Conservation (phyloP, 371 early-diverging fungal species). For the Mortierella sp. region DNA sequence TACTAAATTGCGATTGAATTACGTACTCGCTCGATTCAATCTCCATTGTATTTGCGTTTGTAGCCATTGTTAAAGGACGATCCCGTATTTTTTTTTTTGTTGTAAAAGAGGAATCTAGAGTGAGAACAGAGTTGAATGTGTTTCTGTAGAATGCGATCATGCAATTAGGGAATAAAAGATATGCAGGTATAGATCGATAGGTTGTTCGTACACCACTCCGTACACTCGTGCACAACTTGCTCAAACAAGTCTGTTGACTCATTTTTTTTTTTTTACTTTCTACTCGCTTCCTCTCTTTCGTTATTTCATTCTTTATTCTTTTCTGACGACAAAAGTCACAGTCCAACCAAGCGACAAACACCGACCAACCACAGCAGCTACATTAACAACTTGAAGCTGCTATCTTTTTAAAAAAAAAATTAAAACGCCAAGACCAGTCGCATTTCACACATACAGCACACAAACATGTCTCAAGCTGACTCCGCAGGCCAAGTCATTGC, state of each 20-base stretch:
- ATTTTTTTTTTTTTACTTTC: not conserved
- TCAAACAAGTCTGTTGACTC: conserved; percentile 1
- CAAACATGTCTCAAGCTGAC: conserved; percentile 49
- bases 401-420: not conserved
- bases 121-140: not conserved
- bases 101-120: not conserved
- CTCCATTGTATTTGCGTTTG: conserved; percentile 62
- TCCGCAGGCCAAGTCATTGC: conserved; percentile 39
- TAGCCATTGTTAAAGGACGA: conserved; percentile 14
- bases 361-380: not conserved
- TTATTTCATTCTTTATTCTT: conserved; percentile 2
- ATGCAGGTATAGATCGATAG: conserved; percentile 13
- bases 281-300: not conserved
- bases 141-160: not conserved
- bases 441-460: not conserved
- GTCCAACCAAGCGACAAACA: not conserved
- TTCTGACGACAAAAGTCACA: not conserved
- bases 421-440: conserved; percentile 6
- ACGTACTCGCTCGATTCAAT: conserved; percentile 78
- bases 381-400: not conserved
- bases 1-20: not conserved
- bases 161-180: not conserved
- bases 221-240: too few relatives aligned
- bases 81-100: too few relatives aligned
- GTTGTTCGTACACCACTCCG: too few relatives aligned